Base-by-base conservation (phyloP, 805 yeast species). In the Kuraishia molischiana region DNA sequence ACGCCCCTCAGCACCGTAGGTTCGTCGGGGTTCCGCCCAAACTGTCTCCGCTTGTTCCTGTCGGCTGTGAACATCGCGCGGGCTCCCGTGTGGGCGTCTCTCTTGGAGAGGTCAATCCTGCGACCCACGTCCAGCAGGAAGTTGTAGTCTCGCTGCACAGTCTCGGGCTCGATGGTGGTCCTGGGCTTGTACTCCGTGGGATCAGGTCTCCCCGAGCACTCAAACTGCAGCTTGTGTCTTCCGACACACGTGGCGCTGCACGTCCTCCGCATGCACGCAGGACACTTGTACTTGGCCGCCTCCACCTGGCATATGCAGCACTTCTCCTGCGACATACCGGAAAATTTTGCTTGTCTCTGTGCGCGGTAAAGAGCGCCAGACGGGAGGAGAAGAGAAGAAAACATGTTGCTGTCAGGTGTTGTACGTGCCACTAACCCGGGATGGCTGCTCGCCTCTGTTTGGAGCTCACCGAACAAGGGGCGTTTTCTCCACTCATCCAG, bases 71-170 rank as follows among this genome's bases (percentile, higher is more conserved):
- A 56, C 18, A 67, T 66, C 45, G 65, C 71, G 48, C 58, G 67
- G 34, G 71, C 72, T 40, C 62, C 68, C 5, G 60, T 48, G 39
- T 52, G 44, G 8, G 64, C 56, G 50, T 79, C 90, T 1, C 55
- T 56, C 47, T 74, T 77, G 5, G 77, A 72, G 13, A 84, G 54
- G n/a, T 67, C 66, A 11, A 86, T 62, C 2, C 67, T 56, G 32
- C 97, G 60, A 35, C 77, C 78, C 38, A 85, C 48, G 17, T 61
- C 63, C 40, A 73, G 63, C 24, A 89, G 58, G 50, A 84, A 85
- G 51, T 85, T 81, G 55, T 86, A 89, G 53, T 89, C 97, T 43
- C 97, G 59, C 51, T 87, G 86, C 5, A 87, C 72, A 34, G 77
- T 73, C 4, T 56, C 46, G 6, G 59, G 57, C 19, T 61, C 59